Evolutionary conservation across 75 land plant species (phyloP).

Genomic region (Pinus taeda): DNA sequence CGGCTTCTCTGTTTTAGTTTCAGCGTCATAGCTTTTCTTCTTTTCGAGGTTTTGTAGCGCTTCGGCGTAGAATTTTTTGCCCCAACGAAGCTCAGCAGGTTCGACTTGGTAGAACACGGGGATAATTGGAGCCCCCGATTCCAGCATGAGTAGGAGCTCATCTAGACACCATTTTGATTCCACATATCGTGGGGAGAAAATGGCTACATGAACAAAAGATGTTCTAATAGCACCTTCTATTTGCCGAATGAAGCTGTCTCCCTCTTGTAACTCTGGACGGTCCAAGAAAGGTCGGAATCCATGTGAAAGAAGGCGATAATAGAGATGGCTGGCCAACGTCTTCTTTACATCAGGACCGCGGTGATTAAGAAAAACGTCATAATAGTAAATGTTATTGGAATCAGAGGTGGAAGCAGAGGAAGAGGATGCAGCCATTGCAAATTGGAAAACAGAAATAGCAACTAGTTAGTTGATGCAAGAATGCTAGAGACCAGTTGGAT

Average conservation of each 20-base stretch:
- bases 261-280: not conserved
- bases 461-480: no score
- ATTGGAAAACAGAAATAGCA: no score
- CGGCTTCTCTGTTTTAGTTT: no score
- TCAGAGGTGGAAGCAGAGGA: no score
- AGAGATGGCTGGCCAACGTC: not conserved
- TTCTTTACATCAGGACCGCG: not conserved
- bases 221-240: not conserved
- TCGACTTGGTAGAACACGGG: not conserved
- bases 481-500: no score
- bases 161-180: not conserved
- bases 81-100: not conserved
- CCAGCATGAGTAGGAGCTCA: not conserved
- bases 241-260: not conserved
- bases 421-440: no score
- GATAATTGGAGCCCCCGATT: not conserved
- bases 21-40: no score
- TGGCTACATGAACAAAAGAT: not conserved
- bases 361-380: not conserved
- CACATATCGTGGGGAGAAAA: not conserved
- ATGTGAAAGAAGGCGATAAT: not conserved
- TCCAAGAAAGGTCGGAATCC: not conserved
- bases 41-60: no score
- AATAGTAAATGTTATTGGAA: not conserved
- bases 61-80: no score